These are phyloP conservation scores for Fusarium nanum DNA, from an alignment of 2,329 filamentous ascomycete species.

Conservation along the genomic window DNA sequence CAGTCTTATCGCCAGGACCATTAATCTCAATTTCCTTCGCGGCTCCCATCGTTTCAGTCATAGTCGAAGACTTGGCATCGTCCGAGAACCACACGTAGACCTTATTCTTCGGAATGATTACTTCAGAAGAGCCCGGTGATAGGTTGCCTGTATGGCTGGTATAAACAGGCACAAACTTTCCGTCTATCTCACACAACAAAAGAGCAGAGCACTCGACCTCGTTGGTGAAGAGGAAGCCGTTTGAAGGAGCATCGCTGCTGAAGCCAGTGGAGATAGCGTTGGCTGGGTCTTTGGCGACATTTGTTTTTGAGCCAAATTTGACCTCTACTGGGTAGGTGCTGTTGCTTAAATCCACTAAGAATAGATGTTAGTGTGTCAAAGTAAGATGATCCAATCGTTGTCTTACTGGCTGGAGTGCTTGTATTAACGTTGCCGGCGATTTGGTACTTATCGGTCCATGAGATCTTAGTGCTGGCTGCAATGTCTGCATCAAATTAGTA, in stretches of 20 bases:
- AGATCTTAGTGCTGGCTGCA: not conserved
- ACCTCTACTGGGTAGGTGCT: not conserved
- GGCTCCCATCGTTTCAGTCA: not conserved
- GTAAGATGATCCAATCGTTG: rapidly evolving
- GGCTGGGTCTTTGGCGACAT: not conserved
- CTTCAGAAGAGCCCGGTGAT: not conserved
- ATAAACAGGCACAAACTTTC: not conserved
- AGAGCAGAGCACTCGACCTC: not conserved
- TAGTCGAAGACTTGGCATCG: not conserved
- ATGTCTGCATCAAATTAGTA: not conserved
- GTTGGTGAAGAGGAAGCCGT: not conserved
- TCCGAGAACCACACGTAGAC: not conserved
- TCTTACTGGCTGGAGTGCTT: not conserved
- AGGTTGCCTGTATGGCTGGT: not conserved
- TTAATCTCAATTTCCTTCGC: not conserved
- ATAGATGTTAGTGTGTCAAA: not conserved
- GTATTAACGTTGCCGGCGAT: not conserved
- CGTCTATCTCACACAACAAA: not conserved
- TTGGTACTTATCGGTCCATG: not conserved
- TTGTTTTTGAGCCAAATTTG: not conserved
- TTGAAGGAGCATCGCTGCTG: not conserved
- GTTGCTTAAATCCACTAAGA: not conserved
- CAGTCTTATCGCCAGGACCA: not conserved
- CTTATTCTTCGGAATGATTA: not conserved
- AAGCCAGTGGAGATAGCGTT: no score